phyloP scores from a whole-genome alignment of 202 grass and related monocot genomes.

The Panicum virgatum region DNA sequence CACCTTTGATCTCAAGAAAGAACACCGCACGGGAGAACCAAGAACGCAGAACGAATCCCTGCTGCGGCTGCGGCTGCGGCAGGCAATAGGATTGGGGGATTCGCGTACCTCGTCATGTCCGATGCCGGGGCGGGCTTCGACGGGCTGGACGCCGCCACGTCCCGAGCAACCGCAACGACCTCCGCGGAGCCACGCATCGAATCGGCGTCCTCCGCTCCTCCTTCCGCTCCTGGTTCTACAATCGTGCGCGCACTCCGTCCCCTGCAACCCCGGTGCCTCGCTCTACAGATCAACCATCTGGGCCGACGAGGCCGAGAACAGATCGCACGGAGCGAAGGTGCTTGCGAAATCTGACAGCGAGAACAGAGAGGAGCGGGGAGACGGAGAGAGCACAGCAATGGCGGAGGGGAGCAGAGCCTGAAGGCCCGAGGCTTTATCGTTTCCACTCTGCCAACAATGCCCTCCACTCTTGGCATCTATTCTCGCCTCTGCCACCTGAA shows the following conservation, averaged over 20 bases:
- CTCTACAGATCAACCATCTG: constrained; percentile 41
- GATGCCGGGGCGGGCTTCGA: constrained; percentile 52
- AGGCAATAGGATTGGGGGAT: constrained; percentile 30
- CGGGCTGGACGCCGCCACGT: constrained; percentile 46
- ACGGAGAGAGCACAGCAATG: constrained; percentile 45
- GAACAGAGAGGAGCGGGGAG: constrained; percentile 24
- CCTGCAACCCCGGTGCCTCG: background rate
- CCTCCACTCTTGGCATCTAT: constrained; percentile 18
- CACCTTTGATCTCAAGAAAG: background rate
- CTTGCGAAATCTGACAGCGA: constrained; percentile 32
- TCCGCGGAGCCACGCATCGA: constrained; percentile 46
- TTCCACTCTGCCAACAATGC: constrained; percentile 43
- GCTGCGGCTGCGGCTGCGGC: constrained; percentile 7
- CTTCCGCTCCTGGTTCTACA: background rate
- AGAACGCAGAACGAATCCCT: background rate
- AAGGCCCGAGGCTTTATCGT: constrained; percentile 49
- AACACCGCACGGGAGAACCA: constrained; percentile 3
- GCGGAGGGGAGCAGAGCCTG: constrained; percentile 17
- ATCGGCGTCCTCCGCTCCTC: background rate
- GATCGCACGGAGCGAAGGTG: constrained; percentile 7
- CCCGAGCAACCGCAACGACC: constrained; percentile 43
- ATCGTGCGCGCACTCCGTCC: background rate
- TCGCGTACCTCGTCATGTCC: constrained; percentile 63
- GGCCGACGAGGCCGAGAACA: constrained; percentile 12
- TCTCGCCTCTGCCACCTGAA: constrained; percentile 11